Evolutionary conservation across 2,329 filamentous ascomycete species (phyloP), one percentile per base, ranked within the genome.

Genomic region (Orbilia ellipsospora): DNA sequence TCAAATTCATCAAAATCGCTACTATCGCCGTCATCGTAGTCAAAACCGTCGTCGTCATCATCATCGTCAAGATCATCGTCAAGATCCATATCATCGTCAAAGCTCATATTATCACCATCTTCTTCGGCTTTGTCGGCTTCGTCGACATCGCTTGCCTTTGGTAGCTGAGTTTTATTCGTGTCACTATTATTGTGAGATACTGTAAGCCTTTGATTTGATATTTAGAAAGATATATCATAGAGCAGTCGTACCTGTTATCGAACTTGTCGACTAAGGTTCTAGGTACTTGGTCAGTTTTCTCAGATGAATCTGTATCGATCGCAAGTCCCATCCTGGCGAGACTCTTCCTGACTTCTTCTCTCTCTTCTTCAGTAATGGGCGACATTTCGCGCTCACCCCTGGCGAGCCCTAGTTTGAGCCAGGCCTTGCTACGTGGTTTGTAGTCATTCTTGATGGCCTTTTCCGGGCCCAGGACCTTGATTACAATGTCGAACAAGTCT

Each of bases 391-490:
- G 31, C 31, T 36, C 31, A 6, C 23, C 4, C 7, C 8, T 20
- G 16, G n/a, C 51, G 20, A 2, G 7, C 13, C 51, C 20, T 15
- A 20, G 2, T 15, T 54, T 20, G 16, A 23, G 23, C 31, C 5
- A 23, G 6, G 51, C 51, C 20, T 13, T 15, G 51, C 18, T 26
- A 15, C 51, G 5, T 5, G 54, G 54, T 15, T 56, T 36, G 15
- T 56, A 56, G 20, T 56, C 54, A 40, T 56, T 56, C 54, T 16
- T 40, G 26, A 15, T 20, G 2, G 54, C 20, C 54, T 56, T 56
- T 36, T n/a, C 23, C 23, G n/a, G 31, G 31, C 6, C 5, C 16
- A n/a, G 23, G 28, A 56, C n/a, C 15, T 56, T 56, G 31, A 56
- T 16, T 31, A 15, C 26, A 31, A 56, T 36, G 5, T 56, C 23